Conservation (phyloP, 129 eudicot species). For the Lactuca sativa region DNA sequence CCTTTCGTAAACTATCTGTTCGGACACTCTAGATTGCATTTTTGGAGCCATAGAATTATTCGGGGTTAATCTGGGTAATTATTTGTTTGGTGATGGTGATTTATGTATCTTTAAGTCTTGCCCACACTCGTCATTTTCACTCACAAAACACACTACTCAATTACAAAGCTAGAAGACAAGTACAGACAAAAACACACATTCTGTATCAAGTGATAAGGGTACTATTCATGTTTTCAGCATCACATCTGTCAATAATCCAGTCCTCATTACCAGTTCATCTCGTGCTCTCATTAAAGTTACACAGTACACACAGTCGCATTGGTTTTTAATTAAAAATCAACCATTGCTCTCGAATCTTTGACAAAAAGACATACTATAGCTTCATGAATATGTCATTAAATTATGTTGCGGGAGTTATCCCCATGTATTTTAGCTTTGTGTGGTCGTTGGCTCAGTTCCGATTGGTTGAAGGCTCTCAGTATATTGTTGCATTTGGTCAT, state of each 20-base stretch:
- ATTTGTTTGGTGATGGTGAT: too few relatives aligned
- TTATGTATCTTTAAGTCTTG: too few relatives aligned
- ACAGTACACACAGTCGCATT: background rate
- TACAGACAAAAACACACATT: too few relatives aligned
- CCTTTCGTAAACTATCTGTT: too few relatives aligned
- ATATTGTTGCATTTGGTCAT: constrained; percentile 83
- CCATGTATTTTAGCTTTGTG: constrained; percentile 86
- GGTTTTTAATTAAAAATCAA: background rate
- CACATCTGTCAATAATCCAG: constrained; percentile 48
- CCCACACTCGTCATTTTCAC: too few relatives aligned
- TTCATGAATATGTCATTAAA: background rate
- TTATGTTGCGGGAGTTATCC: constrained; percentile 67
- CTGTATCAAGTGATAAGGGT: constrained; percentile 97
- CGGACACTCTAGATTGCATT: too few relatives aligned
- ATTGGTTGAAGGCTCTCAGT: constrained; percentile 68
- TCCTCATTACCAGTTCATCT: constrained; percentile 51
- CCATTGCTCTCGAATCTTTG: background rate
- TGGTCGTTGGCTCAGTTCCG: constrained; percentile 95
- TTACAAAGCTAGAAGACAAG: too few relatives aligned
- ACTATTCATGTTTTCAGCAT: constrained; percentile 85
- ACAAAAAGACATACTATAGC: background rate
- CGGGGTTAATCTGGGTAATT: too few relatives aligned
- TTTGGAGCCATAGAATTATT: too few relatives aligned
- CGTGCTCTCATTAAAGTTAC: constrained; percentile 86
- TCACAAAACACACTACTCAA: too few relatives aligned